Base-by-base conservation (phyloP, 768 basidiomycete species). In the Naganishia onofrii region DNA sequence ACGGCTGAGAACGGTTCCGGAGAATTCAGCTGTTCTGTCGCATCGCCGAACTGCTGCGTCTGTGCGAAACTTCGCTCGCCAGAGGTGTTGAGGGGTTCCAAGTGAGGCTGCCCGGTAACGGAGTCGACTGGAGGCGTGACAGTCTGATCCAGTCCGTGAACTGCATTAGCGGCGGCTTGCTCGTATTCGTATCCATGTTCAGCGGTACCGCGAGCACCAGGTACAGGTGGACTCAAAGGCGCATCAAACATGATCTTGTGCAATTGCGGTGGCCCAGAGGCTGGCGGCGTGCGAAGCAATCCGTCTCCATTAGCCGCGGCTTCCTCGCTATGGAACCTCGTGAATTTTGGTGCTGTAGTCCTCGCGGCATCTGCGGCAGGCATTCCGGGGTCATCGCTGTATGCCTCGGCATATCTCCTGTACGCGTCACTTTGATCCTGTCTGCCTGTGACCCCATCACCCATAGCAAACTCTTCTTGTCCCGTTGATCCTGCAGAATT, bases 151-250 rank as follows among this genome's bases (percentile, higher is more conserved):
- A 51, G 15, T 21, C 48, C 34, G 42, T 17, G 32, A 68, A 13
- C 56, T 38, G 46, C 42, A 9, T 28, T 28, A 31, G 55, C 19
- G 15, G 26, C 29, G 0, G 70, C 70, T 51, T 71, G 70, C 32
- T 55, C 66, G 42, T 71, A 71, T 32, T 71, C 66, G 48, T 71
- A 68, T 9, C 56, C 66, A 34, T 67, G 70, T 31, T 66, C 56
- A 9, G 46, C 29, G 15, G 36, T 29, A 10, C 42, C 42, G 0
- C 42, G 42, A 29, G 42, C 38, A 28, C 60, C 60, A 46, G 42
- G 36, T 13, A 63, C 23, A 26, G 60, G 60, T 26, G 60, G 60
- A n/a, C 60, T 63, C 26, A 63, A 42, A 21, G 60, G 60, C 38
- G 60, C 60, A 19, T 63, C 60, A 63, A 63, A 63, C 60, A 63